phyloP scores from a whole-genome alignment of 805 yeast species.

The Ogataea henricii region DNA sequence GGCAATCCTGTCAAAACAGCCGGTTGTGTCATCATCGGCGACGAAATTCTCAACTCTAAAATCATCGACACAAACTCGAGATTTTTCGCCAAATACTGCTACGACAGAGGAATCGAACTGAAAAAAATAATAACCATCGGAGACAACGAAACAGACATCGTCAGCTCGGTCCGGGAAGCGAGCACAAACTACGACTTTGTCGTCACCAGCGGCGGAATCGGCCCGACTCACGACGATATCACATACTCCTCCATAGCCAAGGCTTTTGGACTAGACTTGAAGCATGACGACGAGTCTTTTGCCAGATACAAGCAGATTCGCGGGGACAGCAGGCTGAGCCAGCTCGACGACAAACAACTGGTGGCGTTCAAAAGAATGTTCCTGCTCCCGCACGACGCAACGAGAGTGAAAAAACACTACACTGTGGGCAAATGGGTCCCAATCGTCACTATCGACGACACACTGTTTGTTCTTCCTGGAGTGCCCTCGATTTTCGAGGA shows the following conservation, averaged over 20 bases:
- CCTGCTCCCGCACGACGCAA: conserved; percentile 52
- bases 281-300: conserved; percentile 58
- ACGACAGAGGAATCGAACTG: conserved; percentile 64
- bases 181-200: conserved; percentile 60
- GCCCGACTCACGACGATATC: conserved; percentile 90
- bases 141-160: conserved; percentile 70
- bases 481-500: conserved; percentile 72
- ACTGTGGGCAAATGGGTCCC: conserved; percentile 79
- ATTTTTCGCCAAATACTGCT: conserved; percentile 71
- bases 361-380: conserved; percentile 80
- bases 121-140: conserved; percentile 72
- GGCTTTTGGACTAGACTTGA: conserved; percentile 54
- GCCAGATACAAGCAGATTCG: conserved; percentile 57
- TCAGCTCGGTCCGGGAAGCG: conserved; percentile 49
- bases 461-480: conserved; percentile 79
- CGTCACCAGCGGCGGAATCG: conserved; percentile 75
- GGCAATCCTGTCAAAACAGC: conserved; percentile 34
- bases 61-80: conserved; percentile 77
- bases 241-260: conserved; percentile 76
- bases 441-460: conserved; percentile 63
- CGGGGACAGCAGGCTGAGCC: conserved; percentile 36
- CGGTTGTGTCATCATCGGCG: conserved; percentile 72
- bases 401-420: conserved; percentile 46
- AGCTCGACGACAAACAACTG: conserved; percentile 44
- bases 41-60: conserved; percentile 85